A percentile compares a stretch with the other conserved stretches of the same genome.
phyloP scores from a whole-genome alignment of 2,329 filamentous ascomycete species.

The Botrytis tulipae region DNA sequence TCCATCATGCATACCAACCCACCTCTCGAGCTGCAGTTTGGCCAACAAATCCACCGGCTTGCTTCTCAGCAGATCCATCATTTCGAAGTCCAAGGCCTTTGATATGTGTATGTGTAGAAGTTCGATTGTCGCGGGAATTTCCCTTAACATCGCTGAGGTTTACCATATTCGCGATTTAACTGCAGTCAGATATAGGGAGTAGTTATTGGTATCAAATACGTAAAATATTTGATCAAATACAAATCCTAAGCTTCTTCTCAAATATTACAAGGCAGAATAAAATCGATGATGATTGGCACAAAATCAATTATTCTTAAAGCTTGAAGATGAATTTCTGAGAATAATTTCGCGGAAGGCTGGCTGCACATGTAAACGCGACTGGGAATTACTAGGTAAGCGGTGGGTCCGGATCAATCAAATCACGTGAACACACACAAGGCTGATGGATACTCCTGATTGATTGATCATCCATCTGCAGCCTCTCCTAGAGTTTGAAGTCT shows the following conservation, averaged over 20 bases:
- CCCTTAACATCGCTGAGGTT: conserved; percentile 93
- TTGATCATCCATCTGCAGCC: neutral
- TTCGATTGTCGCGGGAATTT: conserved; percentile 92
- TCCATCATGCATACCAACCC: conserved; percentile 33
- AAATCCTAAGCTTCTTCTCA: neutral
- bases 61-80: conserved; percentile 81
- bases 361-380: conserved; percentile 20
- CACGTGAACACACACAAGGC: conserved; percentile 16
- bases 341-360: conserved; percentile 22
- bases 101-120: conserved; percentile 96
- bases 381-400: conserved; percentile 9
- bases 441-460: neutral
- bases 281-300: conserved; percentile 4
- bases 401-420: neutral
- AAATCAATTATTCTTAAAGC: conserved; percentile 6
- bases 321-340: conserved; percentile 16
- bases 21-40: conserved; percentile 88
- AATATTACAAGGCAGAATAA: neutral
- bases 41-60: conserved; percentile 82
- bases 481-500: conserved; percentile 7
- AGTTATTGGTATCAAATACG: neutral
- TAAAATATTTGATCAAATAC: neutral
- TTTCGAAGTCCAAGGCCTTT: conserved; percentile 84
- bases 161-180: conserved; percentile 56
- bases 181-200: conserved; percentile 14